Evolutionary conservation across 2,329 filamentous ascomycete genomes (phyloP).

Genomic region (Tothia fuscella): DNA sequence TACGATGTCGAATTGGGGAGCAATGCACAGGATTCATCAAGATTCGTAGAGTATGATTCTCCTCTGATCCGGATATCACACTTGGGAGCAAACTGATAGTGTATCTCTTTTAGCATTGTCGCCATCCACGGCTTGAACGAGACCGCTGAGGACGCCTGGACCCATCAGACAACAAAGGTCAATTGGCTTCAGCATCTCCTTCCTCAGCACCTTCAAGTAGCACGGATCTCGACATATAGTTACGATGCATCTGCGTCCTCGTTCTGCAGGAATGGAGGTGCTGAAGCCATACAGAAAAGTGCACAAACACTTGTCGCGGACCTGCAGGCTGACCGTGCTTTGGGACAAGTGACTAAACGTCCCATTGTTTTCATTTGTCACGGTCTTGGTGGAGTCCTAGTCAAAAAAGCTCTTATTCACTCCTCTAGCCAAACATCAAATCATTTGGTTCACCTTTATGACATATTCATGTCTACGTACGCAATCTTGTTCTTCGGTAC

Average conservation of each 20-base stretch:
- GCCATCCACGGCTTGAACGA: constrained; percentile 23
- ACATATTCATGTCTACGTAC: constrained; percentile 61
- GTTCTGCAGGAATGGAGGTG: constrained; percentile 12
- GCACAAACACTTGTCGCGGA: constrained; percentile 24
- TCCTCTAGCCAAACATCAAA: constrained; percentile 49
- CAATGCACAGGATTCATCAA: background rate
- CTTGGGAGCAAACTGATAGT: background rate
- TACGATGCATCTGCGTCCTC: constrained; percentile 13
- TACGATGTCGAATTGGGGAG: constrained; percentile 1
- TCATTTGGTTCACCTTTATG: constrained; percentile 52
- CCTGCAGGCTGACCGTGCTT: constrained; percentile 22
- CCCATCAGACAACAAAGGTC: constrained; percentile 16
- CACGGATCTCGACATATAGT: constrained; percentile 18
- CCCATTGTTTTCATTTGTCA: constrained; percentile 67
- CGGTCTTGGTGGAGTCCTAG: constrained; percentile 58
- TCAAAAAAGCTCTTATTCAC: constrained; percentile 57
- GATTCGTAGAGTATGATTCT: background rate
- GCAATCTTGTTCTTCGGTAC: constrained; percentile 20
- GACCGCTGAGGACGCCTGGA: constrained; percentile 17
- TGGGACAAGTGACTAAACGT: constrained; percentile 42
- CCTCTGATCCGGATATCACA: background rate
- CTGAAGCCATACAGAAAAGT: constrained; percentile 15
- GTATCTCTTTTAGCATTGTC: constrained; percentile 20
- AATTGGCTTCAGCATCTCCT: constrained; percentile 21
- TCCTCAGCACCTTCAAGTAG: constrained; percentile 14